Conservation (phyloP, 2,329 filamentous ascomycete genomes). For the Botrytis cinerea region DNA sequence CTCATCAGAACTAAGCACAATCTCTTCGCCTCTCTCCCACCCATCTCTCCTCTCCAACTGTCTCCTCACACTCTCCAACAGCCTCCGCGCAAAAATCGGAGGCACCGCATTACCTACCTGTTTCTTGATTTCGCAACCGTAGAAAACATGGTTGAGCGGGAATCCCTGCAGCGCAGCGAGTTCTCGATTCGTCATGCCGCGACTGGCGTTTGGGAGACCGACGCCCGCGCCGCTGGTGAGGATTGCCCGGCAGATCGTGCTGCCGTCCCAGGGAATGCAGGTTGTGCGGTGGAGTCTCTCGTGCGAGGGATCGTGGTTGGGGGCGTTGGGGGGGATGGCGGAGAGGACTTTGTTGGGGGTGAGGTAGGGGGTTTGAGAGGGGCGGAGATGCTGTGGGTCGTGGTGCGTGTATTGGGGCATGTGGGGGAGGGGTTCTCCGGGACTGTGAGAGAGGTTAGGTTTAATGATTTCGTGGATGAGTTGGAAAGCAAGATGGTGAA, state of each 20-base stretch:
- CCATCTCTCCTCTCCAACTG: conserved; percentile 28
- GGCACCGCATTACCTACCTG: conserved; percentile 83
- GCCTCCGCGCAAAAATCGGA: conserved; percentile 52
- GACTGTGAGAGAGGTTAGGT: conserved; percentile 45
- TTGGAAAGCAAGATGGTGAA: no score
- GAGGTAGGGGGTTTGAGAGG: conserved; percentile 47
- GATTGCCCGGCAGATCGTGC: conserved; percentile 54
- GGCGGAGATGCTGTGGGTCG: conserved; percentile 42
- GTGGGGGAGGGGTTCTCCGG: conserved; percentile 67
- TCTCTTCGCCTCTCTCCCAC: not conserved
- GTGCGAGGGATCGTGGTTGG: conserved; percentile 43
- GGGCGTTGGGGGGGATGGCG: conserved; percentile 40
- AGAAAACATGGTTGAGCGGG: conserved; percentile 60
- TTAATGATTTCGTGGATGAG: not conserved
- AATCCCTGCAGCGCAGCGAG: conserved; percentile 70
- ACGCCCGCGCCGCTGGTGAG: conserved; percentile 61
- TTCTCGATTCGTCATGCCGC: conserved; percentile 67
- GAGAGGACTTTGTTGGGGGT: conserved; percentile 45
- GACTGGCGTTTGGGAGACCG: conserved; percentile 62
- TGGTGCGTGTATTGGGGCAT: conserved; percentile 65
- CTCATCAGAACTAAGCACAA: conserved; percentile 2
- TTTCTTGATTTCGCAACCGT: conserved; percentile 47
- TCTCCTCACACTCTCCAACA: conserved; percentile 26
- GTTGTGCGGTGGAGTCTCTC: not conserved
- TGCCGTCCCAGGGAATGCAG: conserved; percentile 47